Evolutionary conservation across 768 basidiomycete genomes (phyloP), one percentile per base, ranked within the genome.

Genomic region (Lentinula lateritia): DNA sequence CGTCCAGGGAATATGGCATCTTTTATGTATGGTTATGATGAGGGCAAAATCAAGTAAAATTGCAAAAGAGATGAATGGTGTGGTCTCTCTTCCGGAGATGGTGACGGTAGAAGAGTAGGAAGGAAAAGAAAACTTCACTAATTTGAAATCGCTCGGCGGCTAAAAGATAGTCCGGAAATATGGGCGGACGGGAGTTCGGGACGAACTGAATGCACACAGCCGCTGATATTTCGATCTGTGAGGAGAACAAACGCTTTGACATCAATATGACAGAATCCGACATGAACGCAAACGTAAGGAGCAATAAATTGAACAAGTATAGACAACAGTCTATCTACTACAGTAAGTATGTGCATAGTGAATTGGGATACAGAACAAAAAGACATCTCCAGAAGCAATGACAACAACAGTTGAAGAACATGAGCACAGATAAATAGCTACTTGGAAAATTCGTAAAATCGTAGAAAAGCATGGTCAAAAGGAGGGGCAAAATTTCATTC

Each of bases 1-100:
- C 92, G 60, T 92, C 86, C 16, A 94, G 76, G 60, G 80, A 83
- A 13, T 85, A 73, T 35, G 89, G 82, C 45, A 83, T 75, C 12
- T 43, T 56, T 42, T 43, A 42, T 28, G 6, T 23, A 41, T n/a
- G 4, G 87, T 89, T 5, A 15, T 2, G n/a, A 35, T 23, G 28
- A 15, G 9, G 4, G 15, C 6, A 56, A 56, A 53, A 53, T 28
- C 23, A 23, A 48, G 15, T 23, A n/a, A 16, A 18, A 20, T 23
- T 13, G 48, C 5, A 41, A 32, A 50, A 34, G 50, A 35, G 15
- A 36, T 35, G 16, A 7, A 2, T n/a, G 13, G 50, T 10, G 32
- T 45, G 20, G 3, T 12, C 55, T 42, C 55, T 43, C 55, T 56
- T 45, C 20, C 41, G 53, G 53, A 34, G 41, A 56, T 56, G 55